Conservation (phyloP, 352 stramenopile species). For the Aphanomyces stellatus region DNA sequence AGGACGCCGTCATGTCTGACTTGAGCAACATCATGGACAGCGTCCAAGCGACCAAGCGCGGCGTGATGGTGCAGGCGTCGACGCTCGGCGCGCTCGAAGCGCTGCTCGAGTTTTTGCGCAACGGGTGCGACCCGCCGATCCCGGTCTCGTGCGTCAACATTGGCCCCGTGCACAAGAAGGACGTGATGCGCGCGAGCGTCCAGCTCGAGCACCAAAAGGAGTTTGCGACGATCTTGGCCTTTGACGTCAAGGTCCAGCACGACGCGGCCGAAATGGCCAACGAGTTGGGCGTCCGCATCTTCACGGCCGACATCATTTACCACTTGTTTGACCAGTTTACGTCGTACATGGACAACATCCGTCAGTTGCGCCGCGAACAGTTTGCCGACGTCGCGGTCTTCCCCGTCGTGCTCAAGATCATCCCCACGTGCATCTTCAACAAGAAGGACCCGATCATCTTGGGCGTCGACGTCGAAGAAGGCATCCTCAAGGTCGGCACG, state of each 20-base stretch:
- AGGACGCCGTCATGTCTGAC: constrained; percentile 95
- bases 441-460: constrained; percentile 99
- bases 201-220: constrained; percentile 97
- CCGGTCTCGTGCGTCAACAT: constrained; percentile 95
- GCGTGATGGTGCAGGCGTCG: constrained; percentile 98
- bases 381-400: constrained; percentile 91
- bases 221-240: constrained; percentile 97
- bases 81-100: constrained; percentile 98
- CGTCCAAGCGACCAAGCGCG: constrained; percentile 92
- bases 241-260: constrained; percentile 96
- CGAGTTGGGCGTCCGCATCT: constrained; percentile 95
- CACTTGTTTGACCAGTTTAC: constrained; percentile 99
- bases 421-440: constrained; percentile 98
- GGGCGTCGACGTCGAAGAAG: constrained; percentile 95
- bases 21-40: constrained; percentile 92
- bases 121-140: constrained; percentile 87
- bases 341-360: constrained; percentile 94
- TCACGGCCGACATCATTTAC: constrained; percentile 99
- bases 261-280: constrained; percentile 87
- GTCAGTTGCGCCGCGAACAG: constrained; percentile 84
- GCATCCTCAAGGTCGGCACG: constrained; percentile 97
- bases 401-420: constrained; percentile 94
- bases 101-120: constrained; percentile 95
- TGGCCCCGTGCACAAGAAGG: constrained; percentile 97
- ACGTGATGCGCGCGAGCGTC: constrained; percentile 97